These are phyloP conservation scores for Pleurotus citrinopileatus DNA, from an alignment of 768 basidiomycete species.

Conservation along the genomic window DNA sequence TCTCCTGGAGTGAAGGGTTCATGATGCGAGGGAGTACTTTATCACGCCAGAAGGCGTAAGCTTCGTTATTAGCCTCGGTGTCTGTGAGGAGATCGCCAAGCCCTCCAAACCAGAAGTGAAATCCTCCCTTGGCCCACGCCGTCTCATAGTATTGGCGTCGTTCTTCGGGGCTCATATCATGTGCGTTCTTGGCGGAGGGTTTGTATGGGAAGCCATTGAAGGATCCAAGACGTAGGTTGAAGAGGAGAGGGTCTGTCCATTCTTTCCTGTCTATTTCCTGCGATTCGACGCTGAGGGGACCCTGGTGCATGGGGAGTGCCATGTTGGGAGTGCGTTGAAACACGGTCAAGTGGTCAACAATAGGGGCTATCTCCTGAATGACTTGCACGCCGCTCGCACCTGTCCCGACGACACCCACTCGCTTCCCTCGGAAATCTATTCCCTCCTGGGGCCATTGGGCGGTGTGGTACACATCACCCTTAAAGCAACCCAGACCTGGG, in stretches of 20 bases:
- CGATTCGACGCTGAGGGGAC: slow-evolving; percentile 50
- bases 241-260: slow-evolving; percentile 16
- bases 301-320: slow-evolving; percentile 48
- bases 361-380: slow-evolving; percentile 20
- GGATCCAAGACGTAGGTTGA: slow-evolving; percentile 19
- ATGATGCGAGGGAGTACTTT: slow-evolving; percentile 18
- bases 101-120: slow-evolving; percentile 17
- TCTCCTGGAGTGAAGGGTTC: slow-evolving; percentile 19
- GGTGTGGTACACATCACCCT: slow-evolving; percentile 22
- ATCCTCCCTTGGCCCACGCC: slow-evolving; percentile 20
- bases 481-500: slow-evolving; percentile 20
- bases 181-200: slow-evolving; percentile 11
- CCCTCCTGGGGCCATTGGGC: slow-evolving; percentile 20
- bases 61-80: slow-evolving; percentile 18
- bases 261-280: slow-evolving; percentile 17
- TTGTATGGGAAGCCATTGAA: slow-evolving; percentile 17
- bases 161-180: slow-evolving; percentile 18
- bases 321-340: slow-evolving; percentile 40
- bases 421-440: slow-evolving; percentile 20
- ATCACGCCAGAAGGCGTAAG: slow-evolving; percentile 23
- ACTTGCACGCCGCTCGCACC: slow-evolving; percentile 25
- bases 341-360: slow-evolving; percentile 20
- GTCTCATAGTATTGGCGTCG: slow-evolving; percentile 19
- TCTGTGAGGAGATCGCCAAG: slow-evolving; percentile 16
- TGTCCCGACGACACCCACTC: slow-evolving; percentile 24